A percentile compares a stretch with the other conserved stretches of the same genome.
Conservation (phyloP, 2,329 filamentous ascomycete species). For the Penicillium sp. region DNA sequence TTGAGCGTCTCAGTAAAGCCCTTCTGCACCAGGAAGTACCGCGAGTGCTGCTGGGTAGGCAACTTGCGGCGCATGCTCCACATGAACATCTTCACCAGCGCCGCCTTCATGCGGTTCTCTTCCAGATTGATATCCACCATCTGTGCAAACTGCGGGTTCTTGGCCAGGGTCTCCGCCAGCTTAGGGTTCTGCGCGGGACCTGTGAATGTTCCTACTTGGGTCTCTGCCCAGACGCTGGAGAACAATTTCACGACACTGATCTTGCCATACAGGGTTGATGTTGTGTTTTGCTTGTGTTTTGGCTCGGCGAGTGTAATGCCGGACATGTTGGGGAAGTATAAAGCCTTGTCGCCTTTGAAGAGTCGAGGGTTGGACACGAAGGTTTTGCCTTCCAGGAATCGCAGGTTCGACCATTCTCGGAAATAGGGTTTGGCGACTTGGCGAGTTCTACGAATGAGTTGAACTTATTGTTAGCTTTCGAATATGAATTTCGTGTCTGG, state of each 20-base stretch:
- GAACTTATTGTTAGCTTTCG: not conserved
- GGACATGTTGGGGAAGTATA: conserved; percentile 92
- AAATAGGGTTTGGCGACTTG: conserved; percentile 90
- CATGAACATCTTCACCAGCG: conserved; percentile 62
- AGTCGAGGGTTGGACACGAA: conserved; percentile 85
- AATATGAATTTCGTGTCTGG: not conserved
- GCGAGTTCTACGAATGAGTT: conserved; percentile 62
- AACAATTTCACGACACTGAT: conserved; percentile 82
- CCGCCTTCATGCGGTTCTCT: conserved; percentile 71
- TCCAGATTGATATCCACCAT: conserved; percentile 87
- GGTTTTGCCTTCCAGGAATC: conserved; percentile 83
- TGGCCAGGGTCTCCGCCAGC: conserved; percentile 67
- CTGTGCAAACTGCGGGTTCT: conserved; percentile 65
- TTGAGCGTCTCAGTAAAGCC: conserved; percentile 63
- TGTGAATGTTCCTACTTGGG: conserved; percentile 76
- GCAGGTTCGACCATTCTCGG: conserved; percentile 89
- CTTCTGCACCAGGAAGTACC: conserved; percentile 65
- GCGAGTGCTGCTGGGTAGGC: conserved; percentile 58
- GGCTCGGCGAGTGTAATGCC: conserved; percentile 75
- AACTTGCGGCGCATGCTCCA: conserved; percentile 56
- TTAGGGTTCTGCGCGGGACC: conserved; percentile 70
- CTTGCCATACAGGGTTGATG: conserved; percentile 72
- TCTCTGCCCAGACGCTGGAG: conserved; percentile 83
- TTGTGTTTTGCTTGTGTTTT: conserved; percentile 70
- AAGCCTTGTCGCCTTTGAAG: conserved; percentile 79